Percentiles rank a stretch among this genome's conserved stretches.
Conservation (phyloP, 2,329 filamentous ascomycete genomes). For the Aspergillus terreus region DNA sequence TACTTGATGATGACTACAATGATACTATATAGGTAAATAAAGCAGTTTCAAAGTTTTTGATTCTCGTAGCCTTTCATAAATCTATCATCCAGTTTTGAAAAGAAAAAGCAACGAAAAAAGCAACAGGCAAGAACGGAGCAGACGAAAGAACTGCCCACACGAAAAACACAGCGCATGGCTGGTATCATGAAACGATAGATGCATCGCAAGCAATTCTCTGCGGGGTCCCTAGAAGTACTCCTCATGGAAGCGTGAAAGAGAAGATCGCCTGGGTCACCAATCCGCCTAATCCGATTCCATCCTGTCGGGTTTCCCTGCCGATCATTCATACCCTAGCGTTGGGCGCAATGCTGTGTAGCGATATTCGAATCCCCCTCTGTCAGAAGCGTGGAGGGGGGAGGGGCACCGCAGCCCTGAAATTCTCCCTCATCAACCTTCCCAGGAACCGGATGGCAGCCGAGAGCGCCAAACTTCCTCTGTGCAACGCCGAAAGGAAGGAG, state of each 20-base stretch:
- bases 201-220: conserved; percentile 29
- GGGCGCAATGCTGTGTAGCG: conserved; percentile 14
- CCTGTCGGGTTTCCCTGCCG: conserved; percentile 12
- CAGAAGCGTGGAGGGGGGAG: conserved; percentile 10
- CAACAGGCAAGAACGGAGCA: conserved; percentile 19
- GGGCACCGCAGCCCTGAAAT: conserved; percentile 9
- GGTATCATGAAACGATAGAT: conserved; percentile 13
- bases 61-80: conserved; percentile 31
- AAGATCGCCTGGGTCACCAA: conserved; percentile 1
- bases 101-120: conserved; percentile 20
- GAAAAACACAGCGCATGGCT: conserved; percentile 21
- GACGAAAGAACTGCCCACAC: conserved; percentile 23
- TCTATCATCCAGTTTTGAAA: conserved; percentile 27
- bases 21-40: neutral
- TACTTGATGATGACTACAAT: neutral
- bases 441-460: conserved; percentile 3
- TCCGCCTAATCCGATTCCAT: conserved; percentile 7
- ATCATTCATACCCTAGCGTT: conserved; percentile 28
- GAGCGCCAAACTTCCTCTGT: conserved; percentile 3
- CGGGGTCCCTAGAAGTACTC: conserved; percentile 17
- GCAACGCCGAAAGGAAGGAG: neutral
- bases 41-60: conserved; percentile 17
- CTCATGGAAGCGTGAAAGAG: conserved; percentile 13
- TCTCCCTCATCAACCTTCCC: conserved; percentile 8
- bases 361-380: conserved; percentile 7